Evolutionary conservation across 768 basidiomycete species (phyloP).

Genomic region (Roridomyces roridus): DNA sequence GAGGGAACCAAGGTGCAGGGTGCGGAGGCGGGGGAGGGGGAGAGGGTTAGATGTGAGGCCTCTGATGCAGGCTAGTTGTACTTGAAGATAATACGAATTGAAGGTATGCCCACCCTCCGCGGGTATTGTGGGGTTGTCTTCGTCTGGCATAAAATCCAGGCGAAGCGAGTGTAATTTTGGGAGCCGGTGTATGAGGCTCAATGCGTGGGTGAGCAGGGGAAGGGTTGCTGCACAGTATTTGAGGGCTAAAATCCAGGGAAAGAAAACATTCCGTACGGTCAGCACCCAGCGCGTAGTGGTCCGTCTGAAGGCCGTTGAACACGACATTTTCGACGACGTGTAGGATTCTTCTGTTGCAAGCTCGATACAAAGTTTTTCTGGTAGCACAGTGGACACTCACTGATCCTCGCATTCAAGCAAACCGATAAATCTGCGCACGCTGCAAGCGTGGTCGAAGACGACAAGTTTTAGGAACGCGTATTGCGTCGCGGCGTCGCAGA

Average conservation of each 20-base stretch:
- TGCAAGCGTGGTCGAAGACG: not conserved
- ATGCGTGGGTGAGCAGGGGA: not conserved
- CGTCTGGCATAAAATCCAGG: constrained; percentile 6
- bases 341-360: constrained; percentile 2
- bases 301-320: constrained; percentile 7
- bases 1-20: constrained; percentile 2
- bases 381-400: not conserved
- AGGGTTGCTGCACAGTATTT: constrained; percentile 2
- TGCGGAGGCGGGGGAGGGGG: constrained; percentile 2
- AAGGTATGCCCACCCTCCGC: constrained; percentile 1
- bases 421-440: constrained; percentile 2
- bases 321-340: not conserved
- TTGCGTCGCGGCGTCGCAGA: constrained; percentile 9
- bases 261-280: not conserved
- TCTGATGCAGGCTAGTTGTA: constrained; percentile 2
- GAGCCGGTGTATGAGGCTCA: constrained; percentile 6
- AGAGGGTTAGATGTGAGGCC: not conserved
- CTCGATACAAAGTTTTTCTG: not conserved
- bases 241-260: too few species aligned
- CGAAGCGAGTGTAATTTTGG: not conserved
- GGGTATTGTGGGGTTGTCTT: not conserved
- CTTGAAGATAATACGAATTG: constrained; percentile 6
- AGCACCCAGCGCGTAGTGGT: constrained; percentile 16
- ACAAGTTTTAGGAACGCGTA: not conserved
- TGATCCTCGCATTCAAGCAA: constrained; percentile 8